phyloP scores from a whole-genome alignment of 345 rosid genomes.

The Eutrema yunnanense region DNA sequence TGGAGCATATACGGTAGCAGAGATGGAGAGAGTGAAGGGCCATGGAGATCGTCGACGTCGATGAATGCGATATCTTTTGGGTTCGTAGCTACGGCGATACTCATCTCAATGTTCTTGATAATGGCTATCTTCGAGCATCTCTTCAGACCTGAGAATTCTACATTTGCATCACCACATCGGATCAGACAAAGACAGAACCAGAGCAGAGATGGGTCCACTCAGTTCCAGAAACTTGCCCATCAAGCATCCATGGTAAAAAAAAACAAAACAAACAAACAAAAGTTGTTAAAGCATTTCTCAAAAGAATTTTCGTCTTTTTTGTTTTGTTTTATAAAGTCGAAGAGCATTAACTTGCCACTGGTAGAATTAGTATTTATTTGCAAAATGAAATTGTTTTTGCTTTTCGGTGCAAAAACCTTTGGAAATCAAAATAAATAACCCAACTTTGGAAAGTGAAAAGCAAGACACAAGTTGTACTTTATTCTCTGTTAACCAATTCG shows the following conservation, averaged over 20 bases:
- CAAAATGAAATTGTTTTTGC: neutral
- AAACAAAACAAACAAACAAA: neutral
- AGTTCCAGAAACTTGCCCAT: conserved; percentile 24
- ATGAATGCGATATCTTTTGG: conserved; percentile 85
- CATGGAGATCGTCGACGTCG: conserved; percentile 66
- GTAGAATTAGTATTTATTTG: neutral
- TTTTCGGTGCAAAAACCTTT: conserved; percentile 20
- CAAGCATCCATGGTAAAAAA: conserved; percentile 29
- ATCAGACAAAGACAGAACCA: conserved; percentile 25
- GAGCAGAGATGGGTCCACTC: conserved; percentile 26
- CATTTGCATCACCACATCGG: conserved; percentile 48
- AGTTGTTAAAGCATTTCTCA: conserved; percentile 14
- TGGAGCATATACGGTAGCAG: conserved; percentile 25
- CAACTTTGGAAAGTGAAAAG: conserved; percentile 15
- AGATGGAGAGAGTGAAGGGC: conserved; percentile 33
- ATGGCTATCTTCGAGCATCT: conserved; percentile 96
- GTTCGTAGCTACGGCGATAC: conserved; percentile 88
- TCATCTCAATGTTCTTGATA: conserved; percentile 83
- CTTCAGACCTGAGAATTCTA: conserved; percentile 55
- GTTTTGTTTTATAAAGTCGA: conserved; percentile 3
- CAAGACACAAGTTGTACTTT: neutral
- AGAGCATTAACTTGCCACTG: conserved; percentile 22
- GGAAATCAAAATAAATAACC: neutral
- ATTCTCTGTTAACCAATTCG: neutral
- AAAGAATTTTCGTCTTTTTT: conserved; percentile 19